Evolutionary conservation across 768 basidiomycete species (phyloP).

Genomic region (Tylopilus felleus): DNA sequence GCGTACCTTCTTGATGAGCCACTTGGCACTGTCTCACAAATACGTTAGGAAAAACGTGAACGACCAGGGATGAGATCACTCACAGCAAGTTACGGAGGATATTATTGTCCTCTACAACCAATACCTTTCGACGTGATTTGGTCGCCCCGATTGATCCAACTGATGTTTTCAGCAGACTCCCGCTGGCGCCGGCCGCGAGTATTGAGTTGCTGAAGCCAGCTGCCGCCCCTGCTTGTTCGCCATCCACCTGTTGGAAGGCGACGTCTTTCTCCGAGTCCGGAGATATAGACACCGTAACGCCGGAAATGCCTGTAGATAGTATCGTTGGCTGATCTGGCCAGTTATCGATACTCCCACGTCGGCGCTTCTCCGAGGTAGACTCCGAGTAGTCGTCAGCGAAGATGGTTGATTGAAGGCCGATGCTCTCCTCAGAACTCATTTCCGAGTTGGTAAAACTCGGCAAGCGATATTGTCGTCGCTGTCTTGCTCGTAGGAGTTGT

Average conservation of each 20-base stretch:
- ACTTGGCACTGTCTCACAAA: conserved; percentile 44
- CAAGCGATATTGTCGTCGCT: conserved; percentile 29
- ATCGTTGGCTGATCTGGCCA: conserved; percentile 23
- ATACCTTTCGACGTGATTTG: conserved; percentile 54
- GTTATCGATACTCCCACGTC: conserved; percentile 32
- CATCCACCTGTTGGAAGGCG: conserved; percentile 14
- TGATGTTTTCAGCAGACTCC: conserved; percentile 68
- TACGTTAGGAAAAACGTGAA: conserved; percentile 8
- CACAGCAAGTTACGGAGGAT: conserved; percentile 82
- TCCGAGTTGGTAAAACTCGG: conserved; percentile 16
- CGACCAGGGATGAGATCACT: conserved; percentile 29
- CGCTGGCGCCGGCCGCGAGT: conserved; percentile 54
- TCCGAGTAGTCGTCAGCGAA: conserved; percentile 25
- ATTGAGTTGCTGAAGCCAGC: conserved; percentile 36
- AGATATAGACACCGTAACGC: conserved; percentile 16
- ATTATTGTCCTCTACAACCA: conserved; percentile 89
- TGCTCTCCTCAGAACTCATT: conserved; percentile 24
- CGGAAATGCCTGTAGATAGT: conserved; percentile 7
- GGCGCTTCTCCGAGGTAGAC: conserved; percentile 21
- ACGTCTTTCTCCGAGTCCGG: conserved; percentile 32
- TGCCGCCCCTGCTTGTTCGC: conserved; percentile 7
- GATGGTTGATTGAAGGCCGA: conserved; percentile 28
- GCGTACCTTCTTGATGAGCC: conserved; percentile 58
- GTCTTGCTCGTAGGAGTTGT: conserved; percentile 34
- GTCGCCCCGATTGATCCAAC: conserved; percentile 46